These are phyloP conservation scores for Verticillium albo-atrum DNA, from an alignment of 2,329 filamentous ascomycete species.

Conservation along the genomic window DNA sequence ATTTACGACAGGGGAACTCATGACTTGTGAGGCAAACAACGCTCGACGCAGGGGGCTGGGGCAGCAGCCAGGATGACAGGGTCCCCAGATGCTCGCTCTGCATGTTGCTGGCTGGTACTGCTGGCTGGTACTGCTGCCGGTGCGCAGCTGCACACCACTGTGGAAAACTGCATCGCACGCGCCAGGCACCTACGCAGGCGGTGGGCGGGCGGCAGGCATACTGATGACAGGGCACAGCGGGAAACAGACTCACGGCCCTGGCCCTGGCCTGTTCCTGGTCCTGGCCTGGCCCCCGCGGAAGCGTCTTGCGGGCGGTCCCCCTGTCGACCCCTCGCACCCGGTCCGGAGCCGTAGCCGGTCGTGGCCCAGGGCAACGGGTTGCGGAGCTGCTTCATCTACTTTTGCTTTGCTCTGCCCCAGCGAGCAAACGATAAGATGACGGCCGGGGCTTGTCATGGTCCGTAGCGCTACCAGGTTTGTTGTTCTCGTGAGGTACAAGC, in stretches of 20 bases:
- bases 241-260: not conserved
- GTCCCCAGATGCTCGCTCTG: not conserved
- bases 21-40: not conserved
- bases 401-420: too few species aligned
- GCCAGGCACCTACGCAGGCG: not conserved
- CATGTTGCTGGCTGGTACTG: not conserved
- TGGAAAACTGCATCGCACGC: not conserved
- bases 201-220: not conserved
- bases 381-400: not conserved
- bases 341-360: not conserved
- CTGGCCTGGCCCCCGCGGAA: not conserved
- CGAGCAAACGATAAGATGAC: not conserved
- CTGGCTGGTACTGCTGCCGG: too few species aligned
- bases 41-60: not conserved
- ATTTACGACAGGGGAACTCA: not conserved
- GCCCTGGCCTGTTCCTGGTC: not conserved
- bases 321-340: not conserved
- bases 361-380: not conserved
- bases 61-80: not conserved
- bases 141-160: not conserved
- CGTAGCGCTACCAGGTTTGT: not conserved
- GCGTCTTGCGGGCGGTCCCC: not conserved
- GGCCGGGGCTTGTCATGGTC: not conserved
- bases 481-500: not conserved
- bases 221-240: not conserved